These are phyloP conservation scores for Moniliophthora roreri DNA, from an alignment of 1,284 basidiomycete species.

Conservation along the genomic window DNA sequence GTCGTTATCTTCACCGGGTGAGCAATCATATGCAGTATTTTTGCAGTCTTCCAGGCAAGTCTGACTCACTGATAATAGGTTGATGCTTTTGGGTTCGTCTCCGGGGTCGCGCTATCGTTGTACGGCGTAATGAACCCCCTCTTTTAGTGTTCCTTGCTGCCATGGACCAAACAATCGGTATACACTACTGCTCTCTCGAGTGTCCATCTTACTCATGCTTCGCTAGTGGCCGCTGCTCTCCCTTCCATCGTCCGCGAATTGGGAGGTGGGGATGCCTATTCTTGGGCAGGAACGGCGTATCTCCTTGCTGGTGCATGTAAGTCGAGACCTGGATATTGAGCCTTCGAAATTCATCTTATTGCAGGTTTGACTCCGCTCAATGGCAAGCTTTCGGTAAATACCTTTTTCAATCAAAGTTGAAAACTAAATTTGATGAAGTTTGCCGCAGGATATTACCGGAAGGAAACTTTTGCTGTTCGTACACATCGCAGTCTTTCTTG, in stretches of 20 bases:
- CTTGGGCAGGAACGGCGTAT: conserved; percentile 33
- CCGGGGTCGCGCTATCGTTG: too few relatives aligned
- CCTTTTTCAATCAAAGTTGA: neutral
- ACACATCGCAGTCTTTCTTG: conserved; percentile 38
- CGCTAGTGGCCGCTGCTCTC: conserved; percentile 31
- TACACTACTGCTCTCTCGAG: neutral
- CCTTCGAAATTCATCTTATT: neutral
- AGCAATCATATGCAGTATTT: neutral
- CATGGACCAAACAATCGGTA: conserved; percentile 31
- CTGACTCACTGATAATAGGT: neutral
- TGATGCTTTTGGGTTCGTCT: neutral
- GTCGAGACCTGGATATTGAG: neutral
- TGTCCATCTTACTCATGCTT: neutral
- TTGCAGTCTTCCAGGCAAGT: neutral
- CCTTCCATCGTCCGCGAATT: conserved; percentile 35
- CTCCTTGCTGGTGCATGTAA: conserved; percentile 17
- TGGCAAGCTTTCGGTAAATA: conserved; percentile 33
- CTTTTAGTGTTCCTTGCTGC: conserved; percentile 12
- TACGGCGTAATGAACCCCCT: too few relatives aligned
- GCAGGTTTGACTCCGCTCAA: conserved; percentile 31
- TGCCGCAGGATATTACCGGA: conserved; percentile 25
- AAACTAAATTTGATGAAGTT: too few relatives aligned
- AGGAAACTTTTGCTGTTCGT: conserved; percentile 39
- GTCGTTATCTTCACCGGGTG: neutral
- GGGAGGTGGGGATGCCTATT: conserved; percentile 34